Conservation (phyloP, 306 rosid genomes). For the Vigna unguiculata region DNA sequence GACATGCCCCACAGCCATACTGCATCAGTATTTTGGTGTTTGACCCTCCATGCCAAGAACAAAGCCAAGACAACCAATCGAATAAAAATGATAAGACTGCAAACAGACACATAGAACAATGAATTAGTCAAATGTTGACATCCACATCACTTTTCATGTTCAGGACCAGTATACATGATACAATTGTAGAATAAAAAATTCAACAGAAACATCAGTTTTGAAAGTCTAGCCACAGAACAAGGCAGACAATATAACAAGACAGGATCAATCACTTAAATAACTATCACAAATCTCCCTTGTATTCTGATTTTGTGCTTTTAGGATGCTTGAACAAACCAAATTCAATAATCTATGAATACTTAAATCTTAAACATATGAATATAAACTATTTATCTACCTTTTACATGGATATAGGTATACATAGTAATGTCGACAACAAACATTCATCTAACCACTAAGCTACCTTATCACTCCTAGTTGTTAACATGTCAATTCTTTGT, state of each 20-base stretch:
- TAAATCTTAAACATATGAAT: background rate
- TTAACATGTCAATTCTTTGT: too few species aligned
- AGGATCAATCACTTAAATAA: too few species aligned
- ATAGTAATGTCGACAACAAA: conserved; percentile 9
- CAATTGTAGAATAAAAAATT: conserved; percentile 6
- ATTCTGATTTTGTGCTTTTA: background rate
- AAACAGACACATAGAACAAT: conserved; percentile 39
- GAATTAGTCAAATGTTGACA: conserved; percentile 23
- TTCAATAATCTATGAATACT: conserved; percentile 53
- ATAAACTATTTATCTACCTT: conserved; percentile 4
- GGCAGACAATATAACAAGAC: background rate
- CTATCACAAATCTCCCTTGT: background rate
- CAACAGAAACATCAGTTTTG: conserved; percentile 3
- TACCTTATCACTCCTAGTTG: too few species aligned
- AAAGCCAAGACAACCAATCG: conserved; percentile 73
- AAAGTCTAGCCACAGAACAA: background rate
- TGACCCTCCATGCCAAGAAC: conserved; percentile 79
- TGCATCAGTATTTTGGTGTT: conserved; percentile 75
- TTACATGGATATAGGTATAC: background rate
- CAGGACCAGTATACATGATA: conserved; percentile 10
- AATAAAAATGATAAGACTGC: conserved; percentile 71
- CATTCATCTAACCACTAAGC: too few species aligned
- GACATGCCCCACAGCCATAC: conserved; percentile 97
- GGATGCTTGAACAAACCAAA: conserved; percentile 7
- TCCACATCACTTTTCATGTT: conserved; percentile 2